These are phyloP conservation scores for Brasilioporus rufonigricans DNA, from an alignment of 768 basidiomycete species.

Conservation along the genomic window DNA sequence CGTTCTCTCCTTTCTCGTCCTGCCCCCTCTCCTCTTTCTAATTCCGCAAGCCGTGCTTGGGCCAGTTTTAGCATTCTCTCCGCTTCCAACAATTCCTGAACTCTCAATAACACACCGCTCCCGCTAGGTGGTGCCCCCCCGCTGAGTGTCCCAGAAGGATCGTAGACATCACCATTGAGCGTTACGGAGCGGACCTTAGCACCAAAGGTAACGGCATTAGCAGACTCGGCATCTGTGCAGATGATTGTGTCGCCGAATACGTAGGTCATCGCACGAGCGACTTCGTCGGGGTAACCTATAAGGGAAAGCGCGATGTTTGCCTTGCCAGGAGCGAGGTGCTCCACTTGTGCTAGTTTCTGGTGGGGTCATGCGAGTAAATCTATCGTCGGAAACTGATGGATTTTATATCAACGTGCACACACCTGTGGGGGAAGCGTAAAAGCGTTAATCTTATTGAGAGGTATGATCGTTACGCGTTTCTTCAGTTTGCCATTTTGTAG, in stretches of 20 bases:
- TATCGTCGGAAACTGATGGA: background rate
- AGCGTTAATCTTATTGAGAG: conserved; percentile 85
- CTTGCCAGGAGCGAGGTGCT: conserved; percentile 71
- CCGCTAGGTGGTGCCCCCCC: conserved; percentile 85
- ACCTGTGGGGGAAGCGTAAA: conserved; percentile 52
- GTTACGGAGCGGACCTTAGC: conserved; percentile 79
- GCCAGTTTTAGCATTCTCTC: conserved; percentile 59
- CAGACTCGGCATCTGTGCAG: conserved; percentile 84
- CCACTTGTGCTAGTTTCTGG: conserved; percentile 79
- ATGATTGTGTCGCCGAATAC: conserved; percentile 94
- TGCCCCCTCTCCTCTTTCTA: conserved; percentile 56
- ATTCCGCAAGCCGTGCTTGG: conserved; percentile 40
- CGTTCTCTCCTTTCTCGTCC: conserved; percentile 52
- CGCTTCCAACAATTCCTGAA: conserved; percentile 75
- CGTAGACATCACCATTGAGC: conserved; percentile 92
- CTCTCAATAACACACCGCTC: conserved; percentile 72
- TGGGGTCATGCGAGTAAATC: background rate
- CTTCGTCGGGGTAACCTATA: conserved; percentile 77
- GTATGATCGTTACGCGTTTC: conserved; percentile 91
- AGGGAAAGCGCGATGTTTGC: conserved; percentile 87
- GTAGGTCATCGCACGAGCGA: conserved; percentile 85
- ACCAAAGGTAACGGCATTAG: conserved; percentile 85
- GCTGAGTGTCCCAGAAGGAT: conserved; percentile 90
- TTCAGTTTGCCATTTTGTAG: conserved; percentile 74
- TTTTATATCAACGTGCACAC: conserved; percentile 10